These are phyloP conservation scores for Fraxinus baroniana DNA, from an alignment of 305 asterid species.

Conservation along the genomic window DNA sequence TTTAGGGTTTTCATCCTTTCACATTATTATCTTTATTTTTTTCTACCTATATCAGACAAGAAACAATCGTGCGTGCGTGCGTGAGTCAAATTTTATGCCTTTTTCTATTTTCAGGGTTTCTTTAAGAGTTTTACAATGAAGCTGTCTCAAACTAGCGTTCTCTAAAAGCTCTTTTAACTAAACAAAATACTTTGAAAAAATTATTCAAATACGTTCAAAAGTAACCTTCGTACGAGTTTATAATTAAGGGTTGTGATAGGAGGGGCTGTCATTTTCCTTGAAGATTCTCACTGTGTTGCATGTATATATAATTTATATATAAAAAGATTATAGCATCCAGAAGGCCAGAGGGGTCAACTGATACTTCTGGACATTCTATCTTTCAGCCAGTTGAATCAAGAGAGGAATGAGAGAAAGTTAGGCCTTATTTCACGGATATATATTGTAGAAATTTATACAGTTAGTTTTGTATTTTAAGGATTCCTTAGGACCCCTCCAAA, in stretches of 20 bases:
- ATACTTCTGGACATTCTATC: slow-evolving; percentile 2
- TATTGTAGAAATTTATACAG: neutral
- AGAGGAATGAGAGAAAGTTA: neutral
- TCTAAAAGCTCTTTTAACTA: neutral
- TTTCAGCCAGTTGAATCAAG: neutral
- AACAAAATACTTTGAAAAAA: neutral
- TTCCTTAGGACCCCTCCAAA: neutral
- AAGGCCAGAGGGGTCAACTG: neutral
- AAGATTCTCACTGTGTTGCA: neutral
- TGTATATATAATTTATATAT: neutral
- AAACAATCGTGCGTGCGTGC: neutral
- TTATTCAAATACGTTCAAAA: neutral
- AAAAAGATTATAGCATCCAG: neutral
- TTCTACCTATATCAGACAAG: neutral
- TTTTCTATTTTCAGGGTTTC: neutral
- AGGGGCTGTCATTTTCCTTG: slow-evolving; percentile 17
- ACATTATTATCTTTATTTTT: neutral
- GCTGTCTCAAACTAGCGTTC: neutral
- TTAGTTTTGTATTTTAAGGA: neutral
- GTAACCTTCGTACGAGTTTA: neutral
- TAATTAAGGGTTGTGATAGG: neutral
- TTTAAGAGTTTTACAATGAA: neutral
- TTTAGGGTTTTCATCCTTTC: slow-evolving; percentile 5
- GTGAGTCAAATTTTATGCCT: neutral
- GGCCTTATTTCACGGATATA: neutral